These are phyloP conservation scores for Madurella fahalii DNA, from an alignment of 2,329 filamentous ascomycete genomes.

Conservation along the genomic window DNA sequence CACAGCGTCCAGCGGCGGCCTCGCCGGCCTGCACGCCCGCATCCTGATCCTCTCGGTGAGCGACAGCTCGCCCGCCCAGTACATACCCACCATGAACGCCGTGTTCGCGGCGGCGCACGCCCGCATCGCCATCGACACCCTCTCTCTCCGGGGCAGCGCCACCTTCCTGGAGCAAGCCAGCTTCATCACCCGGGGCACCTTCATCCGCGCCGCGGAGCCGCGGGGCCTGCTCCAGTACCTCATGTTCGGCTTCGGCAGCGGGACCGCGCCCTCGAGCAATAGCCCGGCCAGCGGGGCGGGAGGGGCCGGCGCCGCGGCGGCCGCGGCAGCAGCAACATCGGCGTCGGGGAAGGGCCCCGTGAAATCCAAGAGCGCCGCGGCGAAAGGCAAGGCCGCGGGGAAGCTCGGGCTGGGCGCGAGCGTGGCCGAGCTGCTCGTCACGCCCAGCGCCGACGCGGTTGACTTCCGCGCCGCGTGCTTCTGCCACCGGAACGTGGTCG, in stretches of 20 bases:
- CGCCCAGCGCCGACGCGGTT: constrained; percentile 78
- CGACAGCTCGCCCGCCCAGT: constrained; percentile 78
- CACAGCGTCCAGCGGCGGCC: constrained; percentile 30
- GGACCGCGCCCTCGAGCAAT: constrained; percentile 19
- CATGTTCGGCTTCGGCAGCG: constrained; percentile 76
- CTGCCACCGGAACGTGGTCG: constrained; percentile 86
- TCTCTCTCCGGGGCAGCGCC: constrained; percentile 78
- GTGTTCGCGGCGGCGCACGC: constrained; percentile 92
- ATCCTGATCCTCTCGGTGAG: constrained; percentile 90
- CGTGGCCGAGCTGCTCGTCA: constrained; percentile 55
- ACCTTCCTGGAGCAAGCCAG: constrained; percentile 91
- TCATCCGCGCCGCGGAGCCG: constrained; percentile 51
- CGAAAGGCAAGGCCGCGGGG: constrained; percentile 13
- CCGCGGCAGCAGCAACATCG: not conserved
- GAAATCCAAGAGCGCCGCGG: not conserved
- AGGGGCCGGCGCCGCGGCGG: constrained; percentile 26
- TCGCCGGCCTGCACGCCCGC: constrained; percentile 63
- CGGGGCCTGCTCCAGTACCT: constrained; percentile 83
- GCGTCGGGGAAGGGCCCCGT: not conserved
- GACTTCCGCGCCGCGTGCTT: constrained; percentile 99
- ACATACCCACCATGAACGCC: constrained; percentile 97
- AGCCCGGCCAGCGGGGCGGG: not conserved
- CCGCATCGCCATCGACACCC: constrained; percentile 85
- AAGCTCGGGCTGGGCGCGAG: constrained; percentile 17
- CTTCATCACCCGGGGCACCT: constrained; percentile 58